phyloP scores from a whole-genome alignment of 164 flowering plant genomes.

The Houttuynia cordata region DNA sequence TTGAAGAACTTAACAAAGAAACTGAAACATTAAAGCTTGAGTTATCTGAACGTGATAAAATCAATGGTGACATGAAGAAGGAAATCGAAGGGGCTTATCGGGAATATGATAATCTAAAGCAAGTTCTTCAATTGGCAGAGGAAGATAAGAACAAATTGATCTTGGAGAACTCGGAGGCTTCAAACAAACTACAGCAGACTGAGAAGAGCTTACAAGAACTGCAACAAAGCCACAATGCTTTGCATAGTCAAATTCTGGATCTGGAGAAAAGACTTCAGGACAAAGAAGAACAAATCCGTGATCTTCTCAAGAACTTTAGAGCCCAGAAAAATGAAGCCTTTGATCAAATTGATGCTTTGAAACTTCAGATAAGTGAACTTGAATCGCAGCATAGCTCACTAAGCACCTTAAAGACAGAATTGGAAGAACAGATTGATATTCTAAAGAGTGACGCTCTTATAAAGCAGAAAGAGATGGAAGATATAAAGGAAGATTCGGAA shows the following conservation, averaged over 20 bases:
- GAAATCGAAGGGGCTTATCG: conserved; percentile 26
- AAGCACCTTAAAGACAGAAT: neutral
- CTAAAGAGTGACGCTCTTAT: conserved; percentile 1
- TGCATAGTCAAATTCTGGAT: conserved; percentile 18
- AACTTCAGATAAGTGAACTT: conserved; percentile 1
- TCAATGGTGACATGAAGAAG: neutral
- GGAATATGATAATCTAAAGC: conserved; percentile 22
- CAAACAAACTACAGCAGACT: conserved; percentile 28
- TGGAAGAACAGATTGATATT: conserved; percentile 4
- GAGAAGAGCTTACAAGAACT: conserved; percentile 22
- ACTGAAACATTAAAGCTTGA: conserved; percentile 25
- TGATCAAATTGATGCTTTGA: conserved; percentile 7
- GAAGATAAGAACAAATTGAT: conserved; percentile 35
- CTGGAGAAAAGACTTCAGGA: conserved; percentile 19
- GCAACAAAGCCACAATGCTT: neutral
- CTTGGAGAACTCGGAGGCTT: conserved; percentile 21
- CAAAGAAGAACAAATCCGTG: conserved; percentile 21
- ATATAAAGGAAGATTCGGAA: neutral
- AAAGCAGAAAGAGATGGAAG: conserved; percentile 1
- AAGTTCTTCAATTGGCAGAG: conserved; percentile 15
- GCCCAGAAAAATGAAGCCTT: conserved; percentile 22
- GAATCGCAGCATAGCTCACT: conserved; percentile 1
- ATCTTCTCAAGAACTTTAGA: conserved; percentile 20
- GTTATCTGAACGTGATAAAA: neutral
- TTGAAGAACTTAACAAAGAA: conserved; percentile 14